A percentile compares a stretch with the other conserved stretches of the same genome.
phyloP scores from a whole-genome alignment of 1,284 basidiomycete species.

The Cutaneotrichosporon dermatis region DNA sequence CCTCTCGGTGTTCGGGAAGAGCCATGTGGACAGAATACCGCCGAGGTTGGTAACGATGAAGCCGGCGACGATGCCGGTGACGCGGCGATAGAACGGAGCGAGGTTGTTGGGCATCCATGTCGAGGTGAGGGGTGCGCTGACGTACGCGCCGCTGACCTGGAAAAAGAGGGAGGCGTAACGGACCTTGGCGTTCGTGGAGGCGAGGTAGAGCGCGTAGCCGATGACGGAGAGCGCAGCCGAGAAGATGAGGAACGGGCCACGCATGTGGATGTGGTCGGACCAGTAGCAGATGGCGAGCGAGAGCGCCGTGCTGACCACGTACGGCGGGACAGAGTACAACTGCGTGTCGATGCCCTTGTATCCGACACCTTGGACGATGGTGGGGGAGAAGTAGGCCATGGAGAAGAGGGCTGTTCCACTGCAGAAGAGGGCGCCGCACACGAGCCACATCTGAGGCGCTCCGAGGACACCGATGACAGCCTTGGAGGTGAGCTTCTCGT shows the following conservation, averaged over 20 bases:
- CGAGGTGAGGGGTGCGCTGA: constrained; percentile 29
- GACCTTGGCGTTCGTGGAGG: constrained; percentile 24
- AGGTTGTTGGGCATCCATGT: constrained; percentile 56
- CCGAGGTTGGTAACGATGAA: constrained; percentile 58
- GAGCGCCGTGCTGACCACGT: constrained; percentile 54
- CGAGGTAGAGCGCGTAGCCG: constrained; percentile 42
- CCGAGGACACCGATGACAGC: constrained; percentile 44
- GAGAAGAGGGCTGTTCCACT: constrained; percentile 54
- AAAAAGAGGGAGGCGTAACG: constrained; percentile 43
- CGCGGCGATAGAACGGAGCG: constrained; percentile 56
- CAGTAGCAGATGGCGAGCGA: constrained; percentile 54
- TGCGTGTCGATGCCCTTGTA: constrained; percentile 44
- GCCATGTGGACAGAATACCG: constrained; percentile 59
- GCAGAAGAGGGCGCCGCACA: constrained; percentile 25
- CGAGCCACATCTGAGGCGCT: constrained; percentile 27
- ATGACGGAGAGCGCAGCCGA: constrained; percentile 27
- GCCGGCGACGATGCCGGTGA: constrained; percentile 56
- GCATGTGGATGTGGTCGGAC: constrained; percentile 56
- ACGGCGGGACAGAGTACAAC: constrained; percentile 56
- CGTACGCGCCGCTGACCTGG: constrained; percentile 42
- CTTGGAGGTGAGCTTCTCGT: constrained; percentile 53
- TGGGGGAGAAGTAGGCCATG: constrained; percentile 50
- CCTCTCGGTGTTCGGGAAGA: constrained; percentile 52
- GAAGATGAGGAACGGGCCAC: constrained; percentile 43
- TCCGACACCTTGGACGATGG: constrained; percentile 54